Evolutionary conservation across 2,329 filamentous ascomycete species (phyloP), one percentile per base, ranked within the genome.

Genomic region (Grosmannia huntii): DNA sequence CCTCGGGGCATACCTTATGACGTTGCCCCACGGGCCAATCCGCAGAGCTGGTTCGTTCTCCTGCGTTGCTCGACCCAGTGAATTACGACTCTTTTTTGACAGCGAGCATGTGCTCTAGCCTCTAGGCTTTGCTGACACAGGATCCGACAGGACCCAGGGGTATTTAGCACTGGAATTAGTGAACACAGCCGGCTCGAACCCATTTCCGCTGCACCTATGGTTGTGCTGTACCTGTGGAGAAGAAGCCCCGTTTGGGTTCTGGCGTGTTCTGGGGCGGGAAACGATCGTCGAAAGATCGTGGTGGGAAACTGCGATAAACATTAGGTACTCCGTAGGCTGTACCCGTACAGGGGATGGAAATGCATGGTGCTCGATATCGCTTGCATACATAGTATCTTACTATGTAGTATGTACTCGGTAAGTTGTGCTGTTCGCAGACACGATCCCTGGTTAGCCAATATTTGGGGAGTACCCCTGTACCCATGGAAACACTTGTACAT

Each of bases 1-100:
- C 59, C 60, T 63, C 62, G 62, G 62, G 60, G 57, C 48, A 56
- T 31, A 41, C 21, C n/a, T 58, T 41, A 57, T 31, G 36, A 28
- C 7, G 7, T 23, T 44, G 31, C 14, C 36, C 36, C 36, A 38
- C 36, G 36, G 36, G 16, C 25, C 48, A 11, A 46, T 46, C 9
- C 44, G 44, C 23, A 46, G 44, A 38, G 36, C 36, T 16, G 36
- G 36, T 38, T 38, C 36, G 36, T 38, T 38, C 16, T 38, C 36
- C 36, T 38, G 36, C 36, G 36, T 38, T 14, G 36, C 14, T 38
- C 14, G 36, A 16, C 36, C 14, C 12, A 36, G 33, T 10, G 33
- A n/a, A 36, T 36, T 36, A 10, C 33, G 33, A 36, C 33, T 36
- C n/a, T n/a, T n/a, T 14, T 14, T 4, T 16, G 36, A 16, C 36